Percentiles rank a stretch among this genome's conserved stretches.
phyloP scores from a whole-genome alignment of 305 asterid species.

The Lippia alba region DNA sequence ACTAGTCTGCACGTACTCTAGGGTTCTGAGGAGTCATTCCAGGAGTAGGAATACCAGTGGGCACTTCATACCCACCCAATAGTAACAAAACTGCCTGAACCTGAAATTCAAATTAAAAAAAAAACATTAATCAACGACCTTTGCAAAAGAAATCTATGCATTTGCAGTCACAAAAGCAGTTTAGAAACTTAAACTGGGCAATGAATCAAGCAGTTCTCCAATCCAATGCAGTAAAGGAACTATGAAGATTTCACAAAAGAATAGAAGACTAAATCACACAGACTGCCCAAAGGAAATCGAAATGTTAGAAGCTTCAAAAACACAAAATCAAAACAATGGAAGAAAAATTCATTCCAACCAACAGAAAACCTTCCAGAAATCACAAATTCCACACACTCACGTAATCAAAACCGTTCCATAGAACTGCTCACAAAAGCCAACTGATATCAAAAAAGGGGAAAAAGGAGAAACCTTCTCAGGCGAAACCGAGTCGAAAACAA shows the following conservation, averaged over 20 bases:
- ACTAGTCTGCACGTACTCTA: constrained; percentile 52
- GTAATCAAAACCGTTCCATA: not conserved
- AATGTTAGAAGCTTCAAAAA: not conserved
- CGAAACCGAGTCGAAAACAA: constrained; percentile 87
- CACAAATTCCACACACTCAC: constrained; percentile 2
- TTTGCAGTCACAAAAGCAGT: not conserved
- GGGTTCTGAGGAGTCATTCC: constrained; percentile 75
- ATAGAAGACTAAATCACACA: not conserved
- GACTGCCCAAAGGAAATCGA: not conserved
- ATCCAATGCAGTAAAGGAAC: not conserved
- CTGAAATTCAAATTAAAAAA: constrained; percentile 42
- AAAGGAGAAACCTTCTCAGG: constrained; percentile 75
- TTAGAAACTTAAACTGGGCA: not conserved
- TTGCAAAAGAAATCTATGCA: constrained; percentile 9
- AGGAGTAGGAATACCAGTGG: constrained; percentile 61
- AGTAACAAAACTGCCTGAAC: constrained; percentile 88
- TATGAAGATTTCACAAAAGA: not conserved
- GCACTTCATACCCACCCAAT: constrained; percentile 81
- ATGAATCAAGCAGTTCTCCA: not conserved
- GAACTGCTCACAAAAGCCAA: not conserved
- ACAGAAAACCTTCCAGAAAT: not conserved
- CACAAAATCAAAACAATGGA: constrained; percentile 2
- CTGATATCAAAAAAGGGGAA: not conserved
- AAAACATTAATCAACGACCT: not conserved
- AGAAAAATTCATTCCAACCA: too few species aligned